Percentiles rank a stretch among this genome's conserved stretches.
Conservation (phyloP, 768 basidiomycete genomes). For the Galerina sulciceps region DNA sequence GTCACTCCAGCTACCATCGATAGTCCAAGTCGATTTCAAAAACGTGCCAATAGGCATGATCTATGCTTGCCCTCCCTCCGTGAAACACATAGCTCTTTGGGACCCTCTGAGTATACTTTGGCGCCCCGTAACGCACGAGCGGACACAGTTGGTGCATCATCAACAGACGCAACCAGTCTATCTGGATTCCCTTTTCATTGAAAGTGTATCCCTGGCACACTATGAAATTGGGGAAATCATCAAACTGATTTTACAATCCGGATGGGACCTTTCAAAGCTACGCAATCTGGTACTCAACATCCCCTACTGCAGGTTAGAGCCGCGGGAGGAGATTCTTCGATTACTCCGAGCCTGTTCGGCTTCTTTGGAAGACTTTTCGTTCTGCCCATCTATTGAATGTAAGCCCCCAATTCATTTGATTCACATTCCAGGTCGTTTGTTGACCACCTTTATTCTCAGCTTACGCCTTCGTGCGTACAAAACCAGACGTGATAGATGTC, state of each 20-base stretch:
- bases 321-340: background rate
- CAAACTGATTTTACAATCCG: background rate
- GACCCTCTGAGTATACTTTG: background rate
- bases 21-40: background rate
- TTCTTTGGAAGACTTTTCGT: background rate
- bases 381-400: background rate
- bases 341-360: background rate
- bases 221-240: background rate
- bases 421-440: background rate
- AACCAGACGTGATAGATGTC: background rate
- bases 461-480: background rate
- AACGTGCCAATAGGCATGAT: background rate
- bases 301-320: background rate
- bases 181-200: background rate
- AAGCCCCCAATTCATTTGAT: background rate
- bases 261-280: background rate
- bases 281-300: background rate
- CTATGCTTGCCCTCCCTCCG: background rate
- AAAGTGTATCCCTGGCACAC: background rate
- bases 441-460: background rate
- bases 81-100: background rate
- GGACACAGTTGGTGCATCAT: background rate
- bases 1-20: background rate
- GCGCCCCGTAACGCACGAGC: background rate
- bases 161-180: background rate